A percentile compares a stretch with the other conserved stretches of the same genome.
Evolutionary conservation across 2,329 filamentous ascomycete genomes (phyloP).

Genomic region (Paracamarosporium sp.): DNA sequence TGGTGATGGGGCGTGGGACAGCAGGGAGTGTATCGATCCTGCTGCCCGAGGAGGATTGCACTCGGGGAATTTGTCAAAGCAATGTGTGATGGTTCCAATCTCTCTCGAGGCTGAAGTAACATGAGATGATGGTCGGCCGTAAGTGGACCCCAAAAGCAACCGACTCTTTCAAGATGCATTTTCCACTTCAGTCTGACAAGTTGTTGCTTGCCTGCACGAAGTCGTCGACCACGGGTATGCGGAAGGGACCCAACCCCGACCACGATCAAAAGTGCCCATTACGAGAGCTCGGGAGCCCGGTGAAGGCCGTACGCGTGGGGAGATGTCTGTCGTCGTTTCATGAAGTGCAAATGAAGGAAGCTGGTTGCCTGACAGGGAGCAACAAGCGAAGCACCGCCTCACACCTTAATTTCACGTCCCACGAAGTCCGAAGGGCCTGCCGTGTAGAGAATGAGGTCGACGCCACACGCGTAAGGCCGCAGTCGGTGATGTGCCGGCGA

Average conservation of each 20-base stretch:
- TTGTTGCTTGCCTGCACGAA: not conserved
- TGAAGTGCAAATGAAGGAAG: not conserved
- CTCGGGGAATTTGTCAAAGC: not conserved
- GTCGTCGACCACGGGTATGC: not conserved
- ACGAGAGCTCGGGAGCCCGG: not conserved
- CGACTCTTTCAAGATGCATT: not conserved
- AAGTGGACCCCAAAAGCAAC: not conserved
- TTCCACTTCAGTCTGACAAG: not conserved
- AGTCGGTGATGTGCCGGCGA: not conserved
- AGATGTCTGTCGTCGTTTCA: conserved; percentile 1
- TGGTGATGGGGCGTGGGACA: not conserved
- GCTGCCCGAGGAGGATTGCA: not conserved
- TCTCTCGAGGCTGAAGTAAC: not conserved
- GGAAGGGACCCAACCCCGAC: not conserved
- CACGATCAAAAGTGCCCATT: not conserved
- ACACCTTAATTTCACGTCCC: conserved; percentile 1
- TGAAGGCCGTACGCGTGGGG: not conserved
- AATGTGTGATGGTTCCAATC: too few species aligned
- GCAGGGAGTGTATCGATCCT: not conserved
- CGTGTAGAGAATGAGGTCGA: not conserved
- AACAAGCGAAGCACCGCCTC: not conserved
- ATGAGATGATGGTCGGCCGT: not conserved
- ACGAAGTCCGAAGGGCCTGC: conserved; percentile 3
- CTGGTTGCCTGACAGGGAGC: not conserved
- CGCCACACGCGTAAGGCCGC: not conserved